A percentile compares a stretch with the other conserved stretches of the same genome.
Evolutionary conservation across 306 rosid species (phyloP).

Genomic region (Trichosanthes truncata): DNA sequence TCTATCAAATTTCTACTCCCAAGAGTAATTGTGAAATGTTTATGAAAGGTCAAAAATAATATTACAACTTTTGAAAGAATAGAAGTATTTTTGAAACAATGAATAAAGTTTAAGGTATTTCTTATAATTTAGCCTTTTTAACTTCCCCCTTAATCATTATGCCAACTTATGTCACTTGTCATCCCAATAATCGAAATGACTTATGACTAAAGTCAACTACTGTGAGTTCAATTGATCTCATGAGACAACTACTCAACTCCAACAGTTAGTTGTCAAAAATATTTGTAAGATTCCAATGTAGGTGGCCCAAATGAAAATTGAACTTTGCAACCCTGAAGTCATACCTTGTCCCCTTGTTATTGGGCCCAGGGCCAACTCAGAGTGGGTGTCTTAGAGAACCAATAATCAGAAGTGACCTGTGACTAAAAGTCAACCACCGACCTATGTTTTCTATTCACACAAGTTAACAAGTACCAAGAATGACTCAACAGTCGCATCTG

Average conservation of each 20-base stretch:
- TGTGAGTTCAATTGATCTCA: background rate
- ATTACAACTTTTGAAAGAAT: background rate
- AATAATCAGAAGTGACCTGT: constrained; percentile 1
- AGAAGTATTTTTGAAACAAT: too few species aligned
- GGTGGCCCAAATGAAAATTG: background rate
- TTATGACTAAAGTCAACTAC: background rate
- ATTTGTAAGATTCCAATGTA: background rate
- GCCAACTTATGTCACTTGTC: background rate
- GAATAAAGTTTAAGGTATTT: too few species aligned
- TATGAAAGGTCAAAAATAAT: too few species aligned
- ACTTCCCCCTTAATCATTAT: too few species aligned
- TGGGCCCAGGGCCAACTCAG: background rate
- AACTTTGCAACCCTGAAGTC: background rate
- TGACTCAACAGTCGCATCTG: background rate
- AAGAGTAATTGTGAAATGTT: too few species aligned
- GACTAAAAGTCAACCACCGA: constrained; percentile 12
- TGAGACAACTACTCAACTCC: background rate
- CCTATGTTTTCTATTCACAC: background rate
- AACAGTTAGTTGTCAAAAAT: background rate
- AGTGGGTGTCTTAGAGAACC: background rate
- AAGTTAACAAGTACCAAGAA: background rate
- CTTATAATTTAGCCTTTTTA: too few species aligned
- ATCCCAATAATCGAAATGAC: background rate
- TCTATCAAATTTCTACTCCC: too few species aligned
- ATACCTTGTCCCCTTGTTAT: background rate